Percentiles rank a stretch among this genome's conserved stretches.
Evolutionary conservation across 257 asterid genomes (phyloP).

Genomic region (Cordia subcordata): DNA sequence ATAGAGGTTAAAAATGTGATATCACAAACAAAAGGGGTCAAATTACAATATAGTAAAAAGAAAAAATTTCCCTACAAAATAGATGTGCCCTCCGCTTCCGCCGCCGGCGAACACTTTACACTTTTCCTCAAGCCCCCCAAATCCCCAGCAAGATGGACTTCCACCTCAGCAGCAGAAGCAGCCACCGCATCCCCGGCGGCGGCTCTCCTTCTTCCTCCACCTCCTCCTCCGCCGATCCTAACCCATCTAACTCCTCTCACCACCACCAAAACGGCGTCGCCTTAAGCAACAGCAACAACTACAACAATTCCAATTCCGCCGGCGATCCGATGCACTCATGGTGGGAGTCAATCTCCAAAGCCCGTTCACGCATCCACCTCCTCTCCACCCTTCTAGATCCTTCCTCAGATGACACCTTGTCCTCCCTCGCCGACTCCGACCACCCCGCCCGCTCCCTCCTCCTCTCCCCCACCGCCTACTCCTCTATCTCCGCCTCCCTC

Average conservation of each 20-base stretch:
- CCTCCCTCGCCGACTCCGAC: constrained; percentile 83
- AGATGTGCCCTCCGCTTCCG: too few relatives aligned
- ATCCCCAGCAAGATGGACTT: constrained; percentile 45
- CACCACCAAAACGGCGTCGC: constrained; percentile 15
- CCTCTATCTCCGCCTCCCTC: constrained; percentile 49
- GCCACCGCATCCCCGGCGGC: constrained; percentile 37
- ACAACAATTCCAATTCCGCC: constrained; percentile 23
- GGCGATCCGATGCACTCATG: constrained; percentile 79
- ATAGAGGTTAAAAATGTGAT: background rate
- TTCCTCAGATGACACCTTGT: constrained; percentile 20
- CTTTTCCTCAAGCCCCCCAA: background rate
- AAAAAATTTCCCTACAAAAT: too few relatives aligned
- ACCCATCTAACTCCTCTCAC: constrained; percentile 15
- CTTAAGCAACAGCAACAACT: constrained; percentile 20
- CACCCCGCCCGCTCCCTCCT: constrained; percentile 92
- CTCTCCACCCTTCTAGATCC: constrained; percentile 55
- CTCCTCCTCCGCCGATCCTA: constrained; percentile 45
- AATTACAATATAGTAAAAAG: too few relatives aligned
- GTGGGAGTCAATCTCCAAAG: constrained; percentile 98
- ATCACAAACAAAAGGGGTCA: background rate
- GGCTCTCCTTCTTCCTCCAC: constrained; percentile 66
- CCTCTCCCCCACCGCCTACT: constrained; percentile 68
- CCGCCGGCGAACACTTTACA: too few relatives aligned
- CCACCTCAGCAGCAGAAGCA: constrained; percentile 20
- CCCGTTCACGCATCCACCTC: constrained; percentile 89